phyloP scores from a whole-genome alignment of 192 early-diverging fungal species.

The Chytriomyces hyalinus region DNA sequence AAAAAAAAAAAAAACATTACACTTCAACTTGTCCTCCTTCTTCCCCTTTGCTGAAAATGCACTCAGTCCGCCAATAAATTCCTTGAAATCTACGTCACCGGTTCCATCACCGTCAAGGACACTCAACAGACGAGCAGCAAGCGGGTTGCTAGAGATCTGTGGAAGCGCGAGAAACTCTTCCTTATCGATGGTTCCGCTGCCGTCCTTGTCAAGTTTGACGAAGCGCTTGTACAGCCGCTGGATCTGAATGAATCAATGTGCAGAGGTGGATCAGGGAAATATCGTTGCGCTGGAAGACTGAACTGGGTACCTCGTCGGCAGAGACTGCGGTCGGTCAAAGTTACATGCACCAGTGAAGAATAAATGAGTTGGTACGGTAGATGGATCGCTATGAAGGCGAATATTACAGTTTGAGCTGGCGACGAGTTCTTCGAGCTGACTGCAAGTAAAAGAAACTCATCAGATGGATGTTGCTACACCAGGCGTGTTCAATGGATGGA shows the following conservation, averaged over 20 bases:
- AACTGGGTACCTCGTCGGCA: constrained; percentile 45
- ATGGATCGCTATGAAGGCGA: not conserved
- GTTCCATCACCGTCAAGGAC: constrained; percentile 98
- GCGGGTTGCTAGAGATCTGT: constrained; percentile 96
- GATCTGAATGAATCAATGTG: constrained; percentile 60
- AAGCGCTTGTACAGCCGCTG: constrained; percentile 99
- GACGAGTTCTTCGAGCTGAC: constrained; percentile 80
- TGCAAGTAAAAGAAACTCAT: constrained; percentile 14
- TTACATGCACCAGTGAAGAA: not conserved
- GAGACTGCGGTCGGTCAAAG: constrained; percentile 38
- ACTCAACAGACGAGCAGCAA: constrained; percentile 92
- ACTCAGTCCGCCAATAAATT: constrained; percentile 94
- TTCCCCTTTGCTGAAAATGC: constrained; percentile 95
- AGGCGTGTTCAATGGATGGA: not conserved
- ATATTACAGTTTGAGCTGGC: constrained; percentile 77
- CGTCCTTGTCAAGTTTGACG: constrained; percentile 97
- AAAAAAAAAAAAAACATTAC: constrained; percentile 52
- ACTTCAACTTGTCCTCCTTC: constrained; percentile 92
- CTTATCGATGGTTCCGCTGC: constrained; percentile 94
- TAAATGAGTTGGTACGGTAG: not conserved
- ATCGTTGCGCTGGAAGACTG: not conserved
- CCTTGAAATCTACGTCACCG: constrained; percentile 98
- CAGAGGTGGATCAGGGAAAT: not conserved
- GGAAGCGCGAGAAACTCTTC: constrained; percentile 97
- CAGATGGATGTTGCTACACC: not conserved